These are phyloP conservation scores for Thielaviopsis euricoi DNA, from an alignment of 2,329 filamentous ascomycete species.

Conservation along the genomic window DNA sequence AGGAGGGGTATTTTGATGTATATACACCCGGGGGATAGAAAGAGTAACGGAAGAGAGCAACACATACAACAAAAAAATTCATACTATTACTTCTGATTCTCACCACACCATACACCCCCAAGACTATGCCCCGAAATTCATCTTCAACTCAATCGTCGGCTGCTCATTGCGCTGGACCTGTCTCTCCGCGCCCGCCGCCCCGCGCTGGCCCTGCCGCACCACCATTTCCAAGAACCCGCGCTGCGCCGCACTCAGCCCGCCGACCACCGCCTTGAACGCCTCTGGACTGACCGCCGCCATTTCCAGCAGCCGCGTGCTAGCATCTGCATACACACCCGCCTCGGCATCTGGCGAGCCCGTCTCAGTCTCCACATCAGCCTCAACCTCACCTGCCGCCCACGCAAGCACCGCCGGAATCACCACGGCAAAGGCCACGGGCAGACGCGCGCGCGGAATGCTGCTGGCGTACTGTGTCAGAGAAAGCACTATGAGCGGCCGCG, in stretches of 20 bases:
- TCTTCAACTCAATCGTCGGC: conserved; percentile 84
- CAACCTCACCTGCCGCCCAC: conserved; percentile 49
- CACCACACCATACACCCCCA: background rate
- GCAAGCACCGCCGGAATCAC: conserved; percentile 63
- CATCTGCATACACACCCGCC: conserved; percentile 56
- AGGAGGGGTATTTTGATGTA: too few relatives aligned
- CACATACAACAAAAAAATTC: too few relatives aligned
- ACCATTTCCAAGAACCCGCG: conserved; percentile 68
- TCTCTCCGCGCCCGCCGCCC: conserved; percentile 23
- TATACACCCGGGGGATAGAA: too few relatives aligned
- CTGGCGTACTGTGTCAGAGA: conserved; percentile 59
- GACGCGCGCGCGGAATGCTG: conserved; percentile 27
- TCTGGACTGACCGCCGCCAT: conserved; percentile 59
- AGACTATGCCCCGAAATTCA: conserved; percentile 55
- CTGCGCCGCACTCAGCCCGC: conserved; percentile 51
- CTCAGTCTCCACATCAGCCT: conserved; percentile 16
- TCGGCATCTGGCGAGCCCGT: too few relatives aligned
- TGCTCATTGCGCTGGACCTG: conserved; percentile 27
- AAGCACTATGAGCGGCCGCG: conserved; percentile 52
- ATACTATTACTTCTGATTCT: background rate
- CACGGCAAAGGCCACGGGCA: conserved; percentile 51
- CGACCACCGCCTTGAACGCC: conserved; percentile 60
- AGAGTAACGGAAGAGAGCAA: too few relatives aligned
- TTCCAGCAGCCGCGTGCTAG: conserved; percentile 60
- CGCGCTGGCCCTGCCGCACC: conserved; percentile 43